Evolutionary conservation across 1,139 yeast genomes (phyloP), one percentile per base, ranked within the genome.

Genomic region (Taphrina deformans): DNA sequence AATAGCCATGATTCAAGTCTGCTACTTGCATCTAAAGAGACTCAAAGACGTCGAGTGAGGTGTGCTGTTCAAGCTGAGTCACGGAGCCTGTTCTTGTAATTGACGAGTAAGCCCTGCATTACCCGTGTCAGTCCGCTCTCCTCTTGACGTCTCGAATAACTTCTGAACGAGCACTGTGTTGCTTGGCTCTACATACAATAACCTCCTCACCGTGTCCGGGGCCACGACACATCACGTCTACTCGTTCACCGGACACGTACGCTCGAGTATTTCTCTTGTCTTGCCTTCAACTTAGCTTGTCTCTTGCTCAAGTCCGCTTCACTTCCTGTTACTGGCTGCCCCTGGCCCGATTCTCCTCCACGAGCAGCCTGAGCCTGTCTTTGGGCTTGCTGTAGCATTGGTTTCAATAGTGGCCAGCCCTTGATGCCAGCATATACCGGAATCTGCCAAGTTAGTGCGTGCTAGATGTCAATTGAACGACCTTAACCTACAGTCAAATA

Each of bases 201-300:
- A n/a, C n/a, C n/a, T n/a, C n/a, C n/a, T n/a, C n/a, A n/a, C n/a
- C n/a, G n/a, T n/a, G n/a, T n/a, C n/a, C n/a, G n/a, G n/a, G n/a
- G n/a, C n/a, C n/a, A n/a, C n/a, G n/a, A n/a, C n/a, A n/a, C n/a
- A n/a, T n/a, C n/a, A n/a, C n/a, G n/a, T n/a, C n/a, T n/a, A n/a
- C n/a, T n/a, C n/a, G n/a, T 6, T 48, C 53, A 59, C n/a, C 63
- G 38, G n/a, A 38, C 24, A 27, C 46, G 51, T n/a, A 48, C 41
- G 26, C 24, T 48, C n/a, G 51, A 24, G 23, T 38, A 50, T 41
- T 59, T 59, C 44, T 59, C 63, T 45, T 59, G 63, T 41, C 55
- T 24, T 31, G 55, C 55, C 44, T 59, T 59, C 21, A 59, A 40
- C 40, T 59, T 59, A 26, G 55, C 63, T 24, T 59, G 63, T 31